phyloP scores from a whole-genome alignment of 2,329 filamentous ascomycete species.

The Zymoseptoria crescenta region DNA sequence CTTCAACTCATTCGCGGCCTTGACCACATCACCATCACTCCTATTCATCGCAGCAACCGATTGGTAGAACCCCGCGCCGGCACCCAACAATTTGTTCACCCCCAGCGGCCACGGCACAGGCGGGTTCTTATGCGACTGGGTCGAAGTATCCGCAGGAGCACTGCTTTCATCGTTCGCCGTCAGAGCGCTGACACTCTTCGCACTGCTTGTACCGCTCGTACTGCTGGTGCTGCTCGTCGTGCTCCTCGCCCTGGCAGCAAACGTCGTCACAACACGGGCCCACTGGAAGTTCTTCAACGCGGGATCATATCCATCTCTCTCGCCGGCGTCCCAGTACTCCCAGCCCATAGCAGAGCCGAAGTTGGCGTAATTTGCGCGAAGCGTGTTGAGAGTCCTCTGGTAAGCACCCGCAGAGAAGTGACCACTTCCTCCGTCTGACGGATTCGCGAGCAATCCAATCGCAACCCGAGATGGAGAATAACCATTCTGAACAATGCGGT shows the following conservation, averaged over 20 bases:
- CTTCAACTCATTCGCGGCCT: slow-evolving; percentile 8
- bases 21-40: slow-evolving; percentile 8
- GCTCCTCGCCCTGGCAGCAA: background rate
- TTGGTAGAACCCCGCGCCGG: slow-evolving; percentile 7
- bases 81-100: slow-evolving; percentile 8
- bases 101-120: slow-evolving; percentile 17
- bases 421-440: slow-evolving; percentile 21
- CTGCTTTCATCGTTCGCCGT: background rate
- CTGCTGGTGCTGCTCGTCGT: background rate
- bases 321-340: slow-evolving; percentile 26
- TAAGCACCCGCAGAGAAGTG: slow-evolving; percentile 18
- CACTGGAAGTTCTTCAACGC: background rate
- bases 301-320: slow-evolving; percentile 3
- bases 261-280: background rate
- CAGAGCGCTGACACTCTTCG: background rate
- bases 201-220: background rate
- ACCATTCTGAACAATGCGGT: slow-evolving; percentile 20
- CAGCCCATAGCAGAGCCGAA: slow-evolving; percentile 21
- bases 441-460: slow-evolving; percentile 22
- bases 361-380: slow-evolving; percentile 17
- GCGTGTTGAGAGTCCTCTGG: slow-evolving; percentile 13
- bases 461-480: slow-evolving; percentile 19
- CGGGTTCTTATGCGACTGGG: background rate
- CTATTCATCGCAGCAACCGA: slow-evolving; percentile 14
- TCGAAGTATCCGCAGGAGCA: background rate